Evolutionary conservation across 371 early-diverging fungal species (phyloP), one percentile per base, ranked within the genome.

Genomic region (Mortierella sp.): DNA sequence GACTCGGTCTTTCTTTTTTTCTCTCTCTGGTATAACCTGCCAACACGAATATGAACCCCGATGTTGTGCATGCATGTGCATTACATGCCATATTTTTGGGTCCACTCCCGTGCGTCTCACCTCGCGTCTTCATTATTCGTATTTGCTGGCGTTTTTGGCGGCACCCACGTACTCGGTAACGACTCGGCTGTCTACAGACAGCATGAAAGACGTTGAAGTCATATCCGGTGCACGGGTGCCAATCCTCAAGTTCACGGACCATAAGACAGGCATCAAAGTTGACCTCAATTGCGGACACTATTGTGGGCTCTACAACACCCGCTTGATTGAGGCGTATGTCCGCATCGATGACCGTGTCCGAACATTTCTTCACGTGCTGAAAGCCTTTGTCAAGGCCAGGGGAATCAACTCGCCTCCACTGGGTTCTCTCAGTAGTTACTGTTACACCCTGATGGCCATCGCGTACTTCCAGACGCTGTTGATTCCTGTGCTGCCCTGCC

Each of bases 191-290:
- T 11, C 37, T 37, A 48, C 48, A 75, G 78, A 76, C 56, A 69
- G 78, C 58, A 76, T 76, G 78, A 76, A 70, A 43, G 78, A 76
- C 37, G 78, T 76, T n/a, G 78, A 76, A 47, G 70, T 61, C 31
- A 56, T 76, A 12, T 50, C 55, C 12, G 58, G 54, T 14, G 70
- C 78, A 23, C 60, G 78, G 23, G 70, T 76, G 12, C 65, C 70
- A 12, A 64, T 76, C 31, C 65, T 76, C 49, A 64, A 68, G 50
- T 70, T 76, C 52, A 69, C 70, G 1, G 78, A 76, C 32, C 78
- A 69, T 44, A 69, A 69, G 55, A 76, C 70, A 2, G 58, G 61
- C 31, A 64, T 76, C 58, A 64, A 60, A 27, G 78, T 76, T 9
- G 70, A 76, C 30, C 39, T 76, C 50, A 76, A 64, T 39, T 69